Conservation (phyloP, 1,284 basidiomycete species). For the Ceratobasidium sp. region DNA sequence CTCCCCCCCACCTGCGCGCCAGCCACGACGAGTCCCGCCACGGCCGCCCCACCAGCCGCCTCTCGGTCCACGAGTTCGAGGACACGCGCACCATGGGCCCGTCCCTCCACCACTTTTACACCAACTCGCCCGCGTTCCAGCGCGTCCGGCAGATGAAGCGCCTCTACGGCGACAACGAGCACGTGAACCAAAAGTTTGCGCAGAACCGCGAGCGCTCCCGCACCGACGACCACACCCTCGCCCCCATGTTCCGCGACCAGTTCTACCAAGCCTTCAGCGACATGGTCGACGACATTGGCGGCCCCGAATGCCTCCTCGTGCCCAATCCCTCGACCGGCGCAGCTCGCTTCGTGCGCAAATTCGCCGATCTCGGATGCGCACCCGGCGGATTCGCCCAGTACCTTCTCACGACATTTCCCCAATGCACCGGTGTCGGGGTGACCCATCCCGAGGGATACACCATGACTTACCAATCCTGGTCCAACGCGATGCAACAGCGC, state of each 20-base stretch:
- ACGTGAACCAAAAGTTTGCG: slow-evolving; percentile 32
- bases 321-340: slow-evolving; percentile 17
- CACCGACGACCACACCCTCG: slow-evolving; percentile 18
- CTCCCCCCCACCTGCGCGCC: slow-evolving; percentile 30
- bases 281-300: slow-evolving; percentile 32
- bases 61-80: slow-evolving; percentile 21
- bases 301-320: slow-evolving; percentile 25
- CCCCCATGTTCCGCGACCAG: slow-evolving; percentile 36
- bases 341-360: slow-evolving; percentile 6
- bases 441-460: slow-evolving; percentile 27
- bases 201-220: slow-evolving; percentile 34
- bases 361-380: slow-evolving; percentile 26
- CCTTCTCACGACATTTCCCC: slow-evolving; percentile 26
- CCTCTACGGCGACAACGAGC: slow-evolving; percentile 30
- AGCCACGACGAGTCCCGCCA: slow-evolving; percentile 11
- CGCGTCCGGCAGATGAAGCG: slow-evolving; percentile 32
- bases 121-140: slow-evolving; percentile 20
- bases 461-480: slow-evolving; percentile 29
- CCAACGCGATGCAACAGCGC: slow-evolving; percentile 28
- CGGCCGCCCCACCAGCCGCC: slow-evolving; percentile 7
- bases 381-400: slow-evolving; percentile 32
- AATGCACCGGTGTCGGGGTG: slow-evolving; percentile 30
- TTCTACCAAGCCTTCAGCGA: slow-evolving; percentile 22
- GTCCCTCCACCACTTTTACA: slow-evolving; percentile 32
- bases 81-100: slow-evolving; percentile 34